Conservation (phyloP, 1,284 basidiomycete genomes). For the Apiotrichum laibachii region DNA sequence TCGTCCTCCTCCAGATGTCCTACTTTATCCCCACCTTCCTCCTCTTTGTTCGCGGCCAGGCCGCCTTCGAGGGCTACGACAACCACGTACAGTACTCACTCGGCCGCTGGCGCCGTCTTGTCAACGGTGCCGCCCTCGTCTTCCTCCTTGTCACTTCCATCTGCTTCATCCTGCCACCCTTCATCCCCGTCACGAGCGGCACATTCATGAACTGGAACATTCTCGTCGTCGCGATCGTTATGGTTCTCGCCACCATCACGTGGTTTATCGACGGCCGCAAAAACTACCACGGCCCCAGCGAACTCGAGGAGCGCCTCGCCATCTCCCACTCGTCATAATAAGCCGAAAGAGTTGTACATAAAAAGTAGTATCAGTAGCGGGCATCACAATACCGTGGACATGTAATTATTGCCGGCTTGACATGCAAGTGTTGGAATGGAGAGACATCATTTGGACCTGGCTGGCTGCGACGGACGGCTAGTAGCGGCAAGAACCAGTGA, state of each 20-base stretch:
- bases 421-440: too few species aligned
- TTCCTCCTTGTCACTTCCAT: conserved; percentile 53
- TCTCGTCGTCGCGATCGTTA: conserved; percentile 41
- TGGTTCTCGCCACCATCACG: conserved; percentile 39
- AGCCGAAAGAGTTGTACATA: too few species aligned
- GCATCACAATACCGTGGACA: too few species aligned
- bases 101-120: conserved; percentile 38
- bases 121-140: conserved; percentile 47
- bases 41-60: conserved; percentile 50
- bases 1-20: conserved; percentile 36
- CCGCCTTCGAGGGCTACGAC: conserved; percentile 41
- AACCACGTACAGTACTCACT: conserved; percentile 35
- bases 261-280: conserved; percentile 48
- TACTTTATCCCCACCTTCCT: conserved; percentile 48
- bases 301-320: conserved; percentile 31
- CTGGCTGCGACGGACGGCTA: too few species aligned
- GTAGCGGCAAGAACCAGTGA: too few species aligned
- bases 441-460: too few species aligned
- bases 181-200: conserved; percentile 44
- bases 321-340: not conserved
- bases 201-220: conserved; percentile 53
- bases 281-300: conserved; percentile 48
- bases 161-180: conserved; percentile 56
- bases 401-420: too few species aligned
- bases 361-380: too few species aligned